A percentile compares a stretch with the other conserved stretches of the same genome.
Evolutionary conservation across 2,329 filamentous ascomycete genomes (phyloP).

Genomic region (Leptographium procerum): DNA sequence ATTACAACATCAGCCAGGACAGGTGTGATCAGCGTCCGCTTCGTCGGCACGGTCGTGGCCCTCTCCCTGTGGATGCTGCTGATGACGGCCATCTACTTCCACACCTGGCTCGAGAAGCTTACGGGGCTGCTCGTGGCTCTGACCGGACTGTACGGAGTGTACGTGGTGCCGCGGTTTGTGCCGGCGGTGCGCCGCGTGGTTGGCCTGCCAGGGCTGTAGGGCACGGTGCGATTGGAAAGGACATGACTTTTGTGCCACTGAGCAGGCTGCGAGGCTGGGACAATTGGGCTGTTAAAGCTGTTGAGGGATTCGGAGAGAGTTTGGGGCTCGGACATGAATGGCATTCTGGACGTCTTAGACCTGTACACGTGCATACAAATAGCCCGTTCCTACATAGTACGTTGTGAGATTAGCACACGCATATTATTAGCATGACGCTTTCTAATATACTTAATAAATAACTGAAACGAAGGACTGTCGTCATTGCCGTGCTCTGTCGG

Average conservation of each 20-base stretch:
- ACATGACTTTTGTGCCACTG: not conserved
- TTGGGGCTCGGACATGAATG: no score
- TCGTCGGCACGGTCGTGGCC: constrained; percentile 51
- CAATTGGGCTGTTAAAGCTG: no score
- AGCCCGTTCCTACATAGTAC: no score
- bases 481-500: no score
- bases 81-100: constrained; percentile 98
- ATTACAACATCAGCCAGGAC: no score
- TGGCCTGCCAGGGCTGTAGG: constrained; percentile 40
- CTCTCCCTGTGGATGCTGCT: constrained; percentile 91
- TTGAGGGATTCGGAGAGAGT: no score
- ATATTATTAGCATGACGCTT: no score
- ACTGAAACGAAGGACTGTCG: not conserved
- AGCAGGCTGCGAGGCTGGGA: no score
- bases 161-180: constrained; percentile 39
- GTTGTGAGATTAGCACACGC: no score
- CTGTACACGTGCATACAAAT: no score
- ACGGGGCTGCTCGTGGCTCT: constrained; percentile 41
- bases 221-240: not conserved
- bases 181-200: constrained; percentile 33
- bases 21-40: constrained; percentile 16
- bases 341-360: no score
- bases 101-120: constrained; percentile 94
- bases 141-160: constrained; percentile 35
- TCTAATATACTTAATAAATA: no score